Base-by-base conservation (phyloP, 345 rosid species). In the Reutealis trisperma region DNA sequence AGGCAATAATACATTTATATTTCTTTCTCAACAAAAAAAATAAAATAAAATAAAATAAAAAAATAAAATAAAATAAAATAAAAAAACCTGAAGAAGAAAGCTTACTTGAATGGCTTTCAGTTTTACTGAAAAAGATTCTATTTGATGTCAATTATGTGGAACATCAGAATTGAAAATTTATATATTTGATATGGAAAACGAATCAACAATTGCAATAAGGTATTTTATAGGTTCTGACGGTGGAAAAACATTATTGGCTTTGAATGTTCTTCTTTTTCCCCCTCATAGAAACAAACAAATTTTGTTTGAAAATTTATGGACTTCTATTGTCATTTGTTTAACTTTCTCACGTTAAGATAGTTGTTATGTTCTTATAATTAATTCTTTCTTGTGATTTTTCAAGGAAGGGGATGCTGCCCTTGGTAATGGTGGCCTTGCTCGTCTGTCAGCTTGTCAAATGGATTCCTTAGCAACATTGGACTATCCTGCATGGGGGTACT, bases 401-500 rank as follows among this genome's bases (percentile, higher is more conserved):
- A 75, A 84, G 89, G 89, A 87, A 81, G 87, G 89, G 78, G 87
- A 87, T 87, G 87, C 87, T 70, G 84, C 86, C 42, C 86, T 87
- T 70, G 87, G 89, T 52, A 87, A 87, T 81, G 89, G 89, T 76
- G 89, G 89, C 62, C 87, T 87, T 76, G 87, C 87, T 78, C 87
- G 87, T 78, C 85, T 87, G 76, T 84, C 87, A 67, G 87, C 89
- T 14, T 87, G 89, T 76, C 87, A 84, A 80, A 82, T 87, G 86
- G 89, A 87, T 77, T 87, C 89, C 71, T 81, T 87, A 52, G 89
- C 89, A 66, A 87, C 87, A 63, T 66, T 87, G 77, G 87, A 87
- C 80, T 87, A 87, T 69, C 89, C 89, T 70, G 89, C 84, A 13
- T 83, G 85, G 84, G 89, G 89, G 87, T 84, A 84, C 58, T 60